A percentile compares a stretch with the other conserved stretches of the same genome.
These are phyloP conservation scores for Ogataea zsoltii DNA, from an alignment of 805 yeast species.

Conservation along the genomic window DNA sequence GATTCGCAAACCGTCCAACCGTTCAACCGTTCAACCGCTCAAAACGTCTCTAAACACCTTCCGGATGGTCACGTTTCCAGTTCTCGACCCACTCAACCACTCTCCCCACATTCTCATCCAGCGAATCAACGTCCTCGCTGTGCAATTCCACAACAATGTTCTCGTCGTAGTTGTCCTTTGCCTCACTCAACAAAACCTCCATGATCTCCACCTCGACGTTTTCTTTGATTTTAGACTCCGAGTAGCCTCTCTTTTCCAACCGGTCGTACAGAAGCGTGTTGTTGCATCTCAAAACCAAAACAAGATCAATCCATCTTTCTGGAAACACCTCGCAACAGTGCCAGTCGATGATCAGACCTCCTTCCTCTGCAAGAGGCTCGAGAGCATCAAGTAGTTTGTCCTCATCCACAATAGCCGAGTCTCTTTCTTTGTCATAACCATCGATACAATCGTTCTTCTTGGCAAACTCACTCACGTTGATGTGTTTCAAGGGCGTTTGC, in stretches of 20 bases:
- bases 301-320: conserved; percentile 87
- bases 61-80: conserved; percentile 70
- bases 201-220: conserved; percentile 95
- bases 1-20: no score
- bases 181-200: conserved; percentile 88
- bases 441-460: conserved; percentile 73
- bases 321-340: conserved; percentile 97
- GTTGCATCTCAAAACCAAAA: conserved; percentile 82
- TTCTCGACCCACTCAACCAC: conserved; percentile 69
- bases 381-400: conserved; percentile 80
- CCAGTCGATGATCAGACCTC: conserved; percentile 95
- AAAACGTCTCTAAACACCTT: conserved; percentile 47
- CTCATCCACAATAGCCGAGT: conserved; percentile 88
- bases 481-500: conserved; percentile 49
- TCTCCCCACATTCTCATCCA: conserved; percentile 82
- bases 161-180: conserved; percentile 74
- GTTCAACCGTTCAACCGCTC: no score
- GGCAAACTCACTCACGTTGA: conserved; percentile 80
- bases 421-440: conserved; percentile 83
- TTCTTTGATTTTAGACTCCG: conserved; percentile 80
- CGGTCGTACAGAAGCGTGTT: conserved; percentile 74
- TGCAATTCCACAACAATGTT: conserved; percentile 79
- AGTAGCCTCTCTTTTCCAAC: conserved; percentile 72
- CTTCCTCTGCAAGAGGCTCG: conserved; percentile 75
- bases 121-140: conserved; percentile 71